A percentile compares a stretch with the other conserved stretches of the same genome.
Conservation (phyloP, 352 stramenopile genomes). For the Globisporangium emineosum region DNA sequence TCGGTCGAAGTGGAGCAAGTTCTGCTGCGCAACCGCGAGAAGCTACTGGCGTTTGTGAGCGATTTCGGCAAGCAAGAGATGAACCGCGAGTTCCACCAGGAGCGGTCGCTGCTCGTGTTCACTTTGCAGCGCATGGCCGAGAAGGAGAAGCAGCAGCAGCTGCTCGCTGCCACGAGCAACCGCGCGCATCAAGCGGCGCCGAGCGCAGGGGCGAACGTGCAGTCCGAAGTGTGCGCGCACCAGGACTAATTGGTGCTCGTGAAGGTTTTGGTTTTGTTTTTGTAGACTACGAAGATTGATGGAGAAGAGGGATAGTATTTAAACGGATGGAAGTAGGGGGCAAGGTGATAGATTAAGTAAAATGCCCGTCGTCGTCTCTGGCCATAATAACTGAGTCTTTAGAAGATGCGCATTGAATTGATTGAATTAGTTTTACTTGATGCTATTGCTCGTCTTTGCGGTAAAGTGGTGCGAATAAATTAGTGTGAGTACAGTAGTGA, state of each 20-base stretch:
- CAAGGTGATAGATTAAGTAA: conserved; percentile 14
- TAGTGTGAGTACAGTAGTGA: neutral
- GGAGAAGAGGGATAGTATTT: conserved; percentile 7
- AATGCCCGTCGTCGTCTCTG: neutral
- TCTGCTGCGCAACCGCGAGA: conserved; percentile 70
- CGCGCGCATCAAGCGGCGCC: neutral
- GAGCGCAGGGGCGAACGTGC: neutral
- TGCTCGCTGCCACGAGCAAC: conserved; percentile 8
- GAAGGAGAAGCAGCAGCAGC: conserved; percentile 20
- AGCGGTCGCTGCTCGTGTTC: conserved; percentile 69
- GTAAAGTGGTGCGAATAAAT: too few species aligned
- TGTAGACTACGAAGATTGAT: conserved; percentile 9
- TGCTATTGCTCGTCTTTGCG: neutral
- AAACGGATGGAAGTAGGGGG: neutral
- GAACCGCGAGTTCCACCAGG: conserved; percentile 73
- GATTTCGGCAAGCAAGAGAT: conserved; percentile 75
- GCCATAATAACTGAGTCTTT: neutral
- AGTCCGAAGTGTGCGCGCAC: conserved; percentile 9
- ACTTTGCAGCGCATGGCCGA: conserved; percentile 63
- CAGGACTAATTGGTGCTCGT: neutral
- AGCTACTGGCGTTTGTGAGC: conserved; percentile 70
- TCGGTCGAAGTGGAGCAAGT: conserved; percentile 68
- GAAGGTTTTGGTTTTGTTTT: neutral
- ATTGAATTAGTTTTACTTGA: neutral
- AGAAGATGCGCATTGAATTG: neutral